These are phyloP conservation scores for Salisapilia sapeloensis DNA, from an alignment of 352 stramenopile genomes.

Conservation along the genomic window DNA sequence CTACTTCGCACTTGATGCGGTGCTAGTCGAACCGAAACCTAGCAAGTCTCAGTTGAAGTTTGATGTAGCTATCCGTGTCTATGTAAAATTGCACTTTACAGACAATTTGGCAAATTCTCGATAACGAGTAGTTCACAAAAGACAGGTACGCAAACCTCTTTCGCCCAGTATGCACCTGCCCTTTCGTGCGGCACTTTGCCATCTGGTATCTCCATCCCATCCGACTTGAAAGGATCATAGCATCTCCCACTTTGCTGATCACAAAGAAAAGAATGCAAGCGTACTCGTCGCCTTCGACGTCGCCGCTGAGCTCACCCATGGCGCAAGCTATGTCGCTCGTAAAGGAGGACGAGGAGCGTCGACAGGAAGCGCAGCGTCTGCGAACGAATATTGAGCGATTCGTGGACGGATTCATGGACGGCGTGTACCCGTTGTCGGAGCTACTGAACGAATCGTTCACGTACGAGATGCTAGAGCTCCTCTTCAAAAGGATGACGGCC, in stretches of 20 bases:
- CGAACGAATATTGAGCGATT: constrained; percentile 68
- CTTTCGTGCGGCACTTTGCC: too few relatives aligned
- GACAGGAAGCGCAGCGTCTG: constrained; percentile 30
- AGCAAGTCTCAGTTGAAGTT: too few relatives aligned
- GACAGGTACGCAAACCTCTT: too few relatives aligned
- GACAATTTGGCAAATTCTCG: too few relatives aligned
- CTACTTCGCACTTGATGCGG: too few relatives aligned
- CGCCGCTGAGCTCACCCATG: constrained; percentile 8
- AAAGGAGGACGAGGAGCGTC: constrained; percentile 14
- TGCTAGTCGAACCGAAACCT: too few relatives aligned
- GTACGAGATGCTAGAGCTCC: constrained; percentile 69
- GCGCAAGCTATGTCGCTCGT: constrained; percentile 4
- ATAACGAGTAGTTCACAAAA: too few relatives aligned
- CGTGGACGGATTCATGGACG: constrained; percentile 62
- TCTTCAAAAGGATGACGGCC: constrained; percentile 77
- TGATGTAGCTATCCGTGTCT: too few relatives aligned
- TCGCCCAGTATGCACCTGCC: too few relatives aligned
- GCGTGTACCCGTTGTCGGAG: constrained; percentile 32
- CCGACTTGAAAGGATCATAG: too few relatives aligned
- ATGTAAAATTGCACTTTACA: too few relatives aligned
- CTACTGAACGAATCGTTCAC: constrained; percentile 71
- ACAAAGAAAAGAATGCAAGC: constrained; percentile 13
- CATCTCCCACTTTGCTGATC: not conserved
- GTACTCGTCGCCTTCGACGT: constrained; percentile 10
- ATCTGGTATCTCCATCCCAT: too few relatives aligned